A percentile compares a stretch with the other conserved stretches of the same genome.
Evolutionary conservation across 1,139 yeast genomes (phyloP).

Genomic region (Petasospora rhodanensis): DNA sequence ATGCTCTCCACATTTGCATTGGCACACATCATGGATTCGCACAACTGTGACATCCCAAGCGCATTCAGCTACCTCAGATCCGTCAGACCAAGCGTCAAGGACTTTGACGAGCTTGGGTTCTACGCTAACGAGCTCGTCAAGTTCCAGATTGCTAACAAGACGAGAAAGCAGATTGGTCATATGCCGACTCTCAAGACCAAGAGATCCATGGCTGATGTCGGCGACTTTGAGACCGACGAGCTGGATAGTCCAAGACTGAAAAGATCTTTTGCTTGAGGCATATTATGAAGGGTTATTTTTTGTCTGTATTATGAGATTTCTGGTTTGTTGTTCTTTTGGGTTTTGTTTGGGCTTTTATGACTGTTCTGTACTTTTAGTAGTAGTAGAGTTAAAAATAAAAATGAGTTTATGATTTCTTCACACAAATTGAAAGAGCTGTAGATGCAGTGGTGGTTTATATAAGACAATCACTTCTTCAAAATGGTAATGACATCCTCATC

Average conservation of each 20-base stretch:
- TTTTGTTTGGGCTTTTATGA: background rate
- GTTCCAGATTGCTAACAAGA: slow-evolving; percentile 17
- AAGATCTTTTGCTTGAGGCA: slow-evolving; percentile 12
- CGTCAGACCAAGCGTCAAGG: slow-evolving; percentile 23
- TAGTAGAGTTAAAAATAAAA: too few relatives aligned
- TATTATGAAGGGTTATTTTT: slow-evolving; percentile 5
- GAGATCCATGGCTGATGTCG: slow-evolving; percentile 22
- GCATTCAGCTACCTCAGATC: slow-evolving; percentile 22
- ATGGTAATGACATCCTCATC: slow-evolving; percentile 98
- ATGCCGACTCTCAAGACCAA: slow-evolving; percentile 15
- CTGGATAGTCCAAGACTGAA: slow-evolving; percentile 23
- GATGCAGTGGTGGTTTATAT: too few relatives aligned
- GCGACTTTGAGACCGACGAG: slow-evolving; percentile 23
- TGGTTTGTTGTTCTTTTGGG: too few relatives aligned
- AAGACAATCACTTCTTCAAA: slow-evolving; percentile 79
- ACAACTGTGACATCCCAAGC: slow-evolving; percentile 22
- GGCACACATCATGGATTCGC: slow-evolving; percentile 21
- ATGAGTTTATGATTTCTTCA: too few relatives aligned
- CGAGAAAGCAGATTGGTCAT: slow-evolving; percentile 18
- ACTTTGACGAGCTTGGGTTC: slow-evolving; percentile 22
- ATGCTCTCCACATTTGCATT: slow-evolving; percentile 20
- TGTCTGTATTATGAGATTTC: slow-evolving; percentile 1
- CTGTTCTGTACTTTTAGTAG: too few relatives aligned
- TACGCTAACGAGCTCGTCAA: slow-evolving; percentile 22
- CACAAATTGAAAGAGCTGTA: too few relatives aligned